A percentile compares a stretch with the other conserved stretches of the same genome.
Conservation (phyloP, 2,329 filamentous ascomycete species). For the Graphilbum fragrans region DNA sequence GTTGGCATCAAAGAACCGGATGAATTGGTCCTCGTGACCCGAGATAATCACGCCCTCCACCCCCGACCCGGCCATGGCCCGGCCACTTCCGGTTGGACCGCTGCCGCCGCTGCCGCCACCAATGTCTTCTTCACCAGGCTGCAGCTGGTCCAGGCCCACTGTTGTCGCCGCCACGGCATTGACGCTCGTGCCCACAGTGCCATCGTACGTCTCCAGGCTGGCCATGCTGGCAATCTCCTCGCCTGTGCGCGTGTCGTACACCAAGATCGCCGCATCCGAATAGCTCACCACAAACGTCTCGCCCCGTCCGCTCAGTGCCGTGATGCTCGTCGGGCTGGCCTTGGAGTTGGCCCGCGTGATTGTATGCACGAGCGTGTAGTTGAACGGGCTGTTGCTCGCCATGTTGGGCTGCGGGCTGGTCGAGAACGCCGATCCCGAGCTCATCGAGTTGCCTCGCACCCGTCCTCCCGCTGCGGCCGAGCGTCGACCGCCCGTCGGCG, state of each 20-base stretch:
- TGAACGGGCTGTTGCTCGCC: conserved; percentile 75
- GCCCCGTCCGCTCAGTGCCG: conserved; percentile 70
- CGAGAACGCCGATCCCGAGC: conserved; percentile 83
- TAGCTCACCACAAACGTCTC: conserved; percentile 91
- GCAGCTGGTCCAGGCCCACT: conserved; percentile 64
- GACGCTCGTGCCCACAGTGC: conserved; percentile 64
- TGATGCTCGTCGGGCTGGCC: conserved; percentile 81
- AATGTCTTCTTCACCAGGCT: conserved; percentile 61
- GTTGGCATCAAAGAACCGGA: conserved; percentile 96
- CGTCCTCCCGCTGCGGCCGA: conserved; percentile 54
- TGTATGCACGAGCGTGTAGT: conserved; percentile 77
- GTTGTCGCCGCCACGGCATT: conserved; percentile 87
- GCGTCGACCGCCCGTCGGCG: conserved; percentile 33
- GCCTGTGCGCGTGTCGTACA: conserved; percentile 85
- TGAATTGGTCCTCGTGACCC: conserved; percentile 91
- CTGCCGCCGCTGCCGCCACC: conserved; percentile 45
- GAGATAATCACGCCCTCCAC: conserved; percentile 92
- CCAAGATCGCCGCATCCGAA: conserved; percentile 75
- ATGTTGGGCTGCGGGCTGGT: conserved; percentile 81
- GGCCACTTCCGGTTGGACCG: conserved; percentile 61
- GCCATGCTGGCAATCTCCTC: conserved; percentile 91
- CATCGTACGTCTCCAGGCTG: conserved; percentile 86
- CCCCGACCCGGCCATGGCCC: conserved; percentile 55
- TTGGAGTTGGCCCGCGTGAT: conserved; percentile 58
- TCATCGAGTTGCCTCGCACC: conserved; percentile 82